These are phyloP conservation scores for Aaosphaeria pasadenensis DNA, from an alignment of 2,329 filamentous ascomycete genomes.

Conservation along the genomic window DNA sequence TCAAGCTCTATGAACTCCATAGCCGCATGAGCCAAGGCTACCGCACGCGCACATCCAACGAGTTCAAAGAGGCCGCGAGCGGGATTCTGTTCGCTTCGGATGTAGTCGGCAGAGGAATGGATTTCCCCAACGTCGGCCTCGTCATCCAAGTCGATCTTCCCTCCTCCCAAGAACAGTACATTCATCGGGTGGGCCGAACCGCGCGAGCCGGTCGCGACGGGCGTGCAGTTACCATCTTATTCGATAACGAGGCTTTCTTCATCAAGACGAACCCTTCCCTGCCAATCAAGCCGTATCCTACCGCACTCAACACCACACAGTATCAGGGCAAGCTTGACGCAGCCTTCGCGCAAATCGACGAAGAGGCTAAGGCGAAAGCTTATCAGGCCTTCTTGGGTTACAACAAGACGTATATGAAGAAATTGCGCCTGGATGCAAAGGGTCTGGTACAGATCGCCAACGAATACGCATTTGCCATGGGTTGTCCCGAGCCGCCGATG, in stretches of 20 bases:
- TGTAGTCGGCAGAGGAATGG: slow-evolving; percentile 49
- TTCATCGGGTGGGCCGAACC: slow-evolving; percentile 42
- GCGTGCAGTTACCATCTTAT: slow-evolving; percentile 53
- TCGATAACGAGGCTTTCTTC: slow-evolving; percentile 53
- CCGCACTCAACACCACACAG: slow-evolving; percentile 29
- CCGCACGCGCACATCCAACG: slow-evolving; percentile 43
- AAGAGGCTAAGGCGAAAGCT: slow-evolving; percentile 41
- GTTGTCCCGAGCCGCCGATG: slow-evolving; percentile 44
- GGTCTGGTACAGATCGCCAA: slow-evolving; percentile 44
- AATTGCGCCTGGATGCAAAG: slow-evolving; percentile 37
- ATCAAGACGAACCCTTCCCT: slow-evolving; percentile 47
- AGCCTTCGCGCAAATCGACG: slow-evolving; percentile 38
- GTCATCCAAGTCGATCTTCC: slow-evolving; percentile 52
- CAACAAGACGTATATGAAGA: slow-evolving; percentile 45
- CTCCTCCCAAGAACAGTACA: slow-evolving; percentile 47
- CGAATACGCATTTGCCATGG: slow-evolving; percentile 42
- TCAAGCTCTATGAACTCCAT: slow-evolving; percentile 43
- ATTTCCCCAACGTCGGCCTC: slow-evolving; percentile 50
- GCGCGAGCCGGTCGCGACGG: slow-evolving; percentile 47
- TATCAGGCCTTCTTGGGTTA: slow-evolving; percentile 49
- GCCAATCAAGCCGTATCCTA: slow-evolving; percentile 50
- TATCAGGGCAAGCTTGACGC: slow-evolving; percentile 29
- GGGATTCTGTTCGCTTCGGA: slow-evolving; percentile 53
- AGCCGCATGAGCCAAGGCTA: slow-evolving; percentile 42
- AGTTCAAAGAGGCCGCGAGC: slow-evolving; percentile 44